phyloP scores from a whole-genome alignment of 805 yeast species.

The Scheffersomyces ergatensis region DNA sequence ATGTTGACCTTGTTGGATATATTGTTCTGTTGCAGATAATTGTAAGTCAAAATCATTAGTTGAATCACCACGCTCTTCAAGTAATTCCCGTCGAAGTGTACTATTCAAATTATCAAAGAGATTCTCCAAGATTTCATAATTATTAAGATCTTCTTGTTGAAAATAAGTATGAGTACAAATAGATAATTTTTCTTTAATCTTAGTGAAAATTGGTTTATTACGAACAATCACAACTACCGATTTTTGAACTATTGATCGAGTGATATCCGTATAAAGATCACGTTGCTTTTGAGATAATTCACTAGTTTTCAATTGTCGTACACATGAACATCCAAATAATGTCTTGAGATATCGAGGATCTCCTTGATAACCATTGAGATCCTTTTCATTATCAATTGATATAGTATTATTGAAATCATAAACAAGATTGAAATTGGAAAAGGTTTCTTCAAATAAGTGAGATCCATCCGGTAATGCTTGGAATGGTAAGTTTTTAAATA shows the following conservation, averaged over 20 bases:
- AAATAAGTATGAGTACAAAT: conserved; percentile 87
- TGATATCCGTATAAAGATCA: conserved; percentile 58
- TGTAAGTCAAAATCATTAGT: not conserved
- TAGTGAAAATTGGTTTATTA: conserved; percentile 78
- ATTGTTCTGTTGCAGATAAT: not conserved
- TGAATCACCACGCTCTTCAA: conserved; percentile 16
- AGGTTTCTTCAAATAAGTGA: conserved; percentile 89
- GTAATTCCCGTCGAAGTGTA: conserved; percentile 20
- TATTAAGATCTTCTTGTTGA: conserved; percentile 73
- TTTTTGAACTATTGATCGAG: conserved; percentile 88
- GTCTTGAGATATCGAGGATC: conserved; percentile 53
- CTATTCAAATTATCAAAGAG: conserved; percentile 63
- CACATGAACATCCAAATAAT: conserved; percentile 92
- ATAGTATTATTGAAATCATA: conserved; percentile 54
- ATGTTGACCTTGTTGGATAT: not conserved
- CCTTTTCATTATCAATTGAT: conserved; percentile 45
- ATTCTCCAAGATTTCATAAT: conserved; percentile 63
- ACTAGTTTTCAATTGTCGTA: conserved; percentile 70
- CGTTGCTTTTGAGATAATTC: conserved; percentile 47
- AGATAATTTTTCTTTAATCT: conserved; percentile 84
- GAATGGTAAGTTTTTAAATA: conserved; percentile 89
- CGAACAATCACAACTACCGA: conserved; percentile 83
- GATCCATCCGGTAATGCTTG: conserved; percentile 97
- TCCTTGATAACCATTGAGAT: conserved; percentile 27
- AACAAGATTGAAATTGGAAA: conserved; percentile 81